Percentiles rank a stretch among this genome's conserved stretches.
These are phyloP conservation scores for Lenwebbia sp. DNA, from an alignment of 345 rosid genomes.

Conservation along the genomic window DNA sequence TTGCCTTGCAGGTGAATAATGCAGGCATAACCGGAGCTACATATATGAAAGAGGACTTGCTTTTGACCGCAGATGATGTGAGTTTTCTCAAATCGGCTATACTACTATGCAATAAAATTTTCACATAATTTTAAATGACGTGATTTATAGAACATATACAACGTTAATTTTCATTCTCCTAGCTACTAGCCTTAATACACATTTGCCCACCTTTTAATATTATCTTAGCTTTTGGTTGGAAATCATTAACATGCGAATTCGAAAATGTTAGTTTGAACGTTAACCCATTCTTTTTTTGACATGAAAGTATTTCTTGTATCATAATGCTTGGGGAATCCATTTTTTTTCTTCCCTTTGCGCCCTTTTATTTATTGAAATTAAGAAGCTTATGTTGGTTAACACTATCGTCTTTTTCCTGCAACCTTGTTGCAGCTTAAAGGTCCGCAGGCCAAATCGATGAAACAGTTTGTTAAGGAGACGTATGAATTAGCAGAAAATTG, in stretches of 20 bases:
- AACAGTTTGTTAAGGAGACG: background rate
- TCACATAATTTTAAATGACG: background rate
- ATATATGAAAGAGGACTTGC: background rate
- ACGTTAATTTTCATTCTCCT: background rate
- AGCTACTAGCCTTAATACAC: background rate
- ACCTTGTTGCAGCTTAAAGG: background rate
- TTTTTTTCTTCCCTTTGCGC: background rate
- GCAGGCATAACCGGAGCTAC: background rate
- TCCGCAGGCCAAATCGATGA: background rate
- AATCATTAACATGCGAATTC: background rate
- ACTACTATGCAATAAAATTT: background rate
- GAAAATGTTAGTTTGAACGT: background rate
- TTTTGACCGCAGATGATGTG: background rate
- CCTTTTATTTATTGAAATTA: background rate
- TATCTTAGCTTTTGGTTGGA: background rate
- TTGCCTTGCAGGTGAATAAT: constrained; percentile 1
- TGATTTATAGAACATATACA: background rate
- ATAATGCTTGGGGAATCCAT: background rate
- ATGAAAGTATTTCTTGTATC: background rate
- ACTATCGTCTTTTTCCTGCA: background rate
- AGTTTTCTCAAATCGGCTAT: background rate
- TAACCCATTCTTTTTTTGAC: background rate
- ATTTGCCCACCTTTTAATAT: background rate
- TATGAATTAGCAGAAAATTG: constrained; percentile 5
- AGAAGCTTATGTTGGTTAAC: background rate